These are phyloP conservation scores for Aspergillus ellipticus DNA, from an alignment of 495 filamentous ascomycete genomes.

Conservation along the genomic window DNA sequence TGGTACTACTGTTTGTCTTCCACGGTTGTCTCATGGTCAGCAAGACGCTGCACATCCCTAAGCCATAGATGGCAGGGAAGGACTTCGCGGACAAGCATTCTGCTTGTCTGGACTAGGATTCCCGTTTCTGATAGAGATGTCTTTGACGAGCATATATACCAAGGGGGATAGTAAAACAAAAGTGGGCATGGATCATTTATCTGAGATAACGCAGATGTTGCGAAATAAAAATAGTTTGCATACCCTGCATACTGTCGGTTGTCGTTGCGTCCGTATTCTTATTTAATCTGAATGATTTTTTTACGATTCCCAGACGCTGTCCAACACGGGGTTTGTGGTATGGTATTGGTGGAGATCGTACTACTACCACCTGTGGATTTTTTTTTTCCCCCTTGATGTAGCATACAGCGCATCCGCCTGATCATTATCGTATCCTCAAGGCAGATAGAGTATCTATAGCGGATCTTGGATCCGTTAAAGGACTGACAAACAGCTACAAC, in stretches of 20 bases:
- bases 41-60: constrained; percentile 93
- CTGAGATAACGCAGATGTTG: constrained; percentile 12
- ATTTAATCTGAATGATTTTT: neutral
- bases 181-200: constrained; percentile 17
- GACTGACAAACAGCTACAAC: too few relatives aligned
- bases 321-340: neutral
- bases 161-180: constrained; percentile 7
- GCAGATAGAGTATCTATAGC: too few relatives aligned
- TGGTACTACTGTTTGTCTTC: constrained; percentile 72
- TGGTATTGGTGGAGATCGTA: too few relatives aligned
- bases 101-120: constrained; percentile 7
- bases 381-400: too few relatives aligned
- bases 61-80: constrained; percentile 58
- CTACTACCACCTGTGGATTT: too few relatives aligned
- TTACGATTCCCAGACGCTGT: neutral
- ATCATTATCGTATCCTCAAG: too few relatives aligned
- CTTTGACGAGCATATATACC: constrained; percentile 21
- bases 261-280: neutral
- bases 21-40: constrained; percentile 92
- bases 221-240: constrained; percentile 8
- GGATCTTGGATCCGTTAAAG: too few relatives aligned
- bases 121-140: constrained; percentile 16
- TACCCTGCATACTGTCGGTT: neutral
- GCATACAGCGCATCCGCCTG: too few relatives aligned
- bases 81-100: constrained; percentile 1